Conservation (phyloP, 1,139 yeast genomes). For the Diutina mesorugosa region DNA sequence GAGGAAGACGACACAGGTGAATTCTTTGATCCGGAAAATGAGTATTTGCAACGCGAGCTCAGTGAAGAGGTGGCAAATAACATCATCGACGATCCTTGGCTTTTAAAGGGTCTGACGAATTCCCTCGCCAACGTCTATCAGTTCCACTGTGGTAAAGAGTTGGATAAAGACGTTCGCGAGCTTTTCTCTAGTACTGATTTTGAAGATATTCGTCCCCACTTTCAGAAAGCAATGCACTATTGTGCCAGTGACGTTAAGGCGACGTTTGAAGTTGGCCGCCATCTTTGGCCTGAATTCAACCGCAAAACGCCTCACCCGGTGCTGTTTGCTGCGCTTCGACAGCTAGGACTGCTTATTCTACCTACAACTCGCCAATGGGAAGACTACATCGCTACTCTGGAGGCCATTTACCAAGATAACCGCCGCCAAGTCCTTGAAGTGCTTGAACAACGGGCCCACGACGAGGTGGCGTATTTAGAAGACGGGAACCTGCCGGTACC, state of each 20-base stretch:
- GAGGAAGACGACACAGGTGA: slow-evolving; percentile 9
- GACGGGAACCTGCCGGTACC: slow-evolving; percentile 13
- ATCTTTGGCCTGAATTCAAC: slow-evolving; percentile 58
- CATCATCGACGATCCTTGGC: slow-evolving; percentile 59
- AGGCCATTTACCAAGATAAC: slow-evolving; percentile 48
- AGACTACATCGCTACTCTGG: slow-evolving; percentile 56
- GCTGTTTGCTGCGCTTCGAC: slow-evolving; percentile 77
- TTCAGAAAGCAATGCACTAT: slow-evolving; percentile 54
- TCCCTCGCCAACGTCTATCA: slow-evolving; percentile 72
- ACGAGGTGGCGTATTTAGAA: slow-evolving; percentile 30
- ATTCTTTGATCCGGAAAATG: slow-evolving; percentile 2
- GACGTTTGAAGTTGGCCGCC: slow-evolving; percentile 58
- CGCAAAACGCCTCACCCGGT: slow-evolving; percentile 84
- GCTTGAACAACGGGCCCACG: slow-evolving; percentile 47
- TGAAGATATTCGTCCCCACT: slow-evolving; percentile 39
- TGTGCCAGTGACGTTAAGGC: slow-evolving; percentile 79
- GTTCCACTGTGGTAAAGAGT: slow-evolving; percentile 60
- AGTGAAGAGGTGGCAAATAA: background rate
- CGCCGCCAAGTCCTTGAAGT: slow-evolving; percentile 44
- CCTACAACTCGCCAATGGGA: slow-evolving; percentile 77
- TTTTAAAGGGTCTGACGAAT: slow-evolving; percentile 62
- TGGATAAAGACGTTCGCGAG: slow-evolving; percentile 60
- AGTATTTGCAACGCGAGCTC: slow-evolving; percentile 1
- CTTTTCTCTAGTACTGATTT: slow-evolving; percentile 46
- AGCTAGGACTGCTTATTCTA: slow-evolving; percentile 62